These are phyloP conservation scores for Lagenaria siceraria DNA, from an alignment of 306 rosid genomes.

Conservation along the genomic window DNA sequence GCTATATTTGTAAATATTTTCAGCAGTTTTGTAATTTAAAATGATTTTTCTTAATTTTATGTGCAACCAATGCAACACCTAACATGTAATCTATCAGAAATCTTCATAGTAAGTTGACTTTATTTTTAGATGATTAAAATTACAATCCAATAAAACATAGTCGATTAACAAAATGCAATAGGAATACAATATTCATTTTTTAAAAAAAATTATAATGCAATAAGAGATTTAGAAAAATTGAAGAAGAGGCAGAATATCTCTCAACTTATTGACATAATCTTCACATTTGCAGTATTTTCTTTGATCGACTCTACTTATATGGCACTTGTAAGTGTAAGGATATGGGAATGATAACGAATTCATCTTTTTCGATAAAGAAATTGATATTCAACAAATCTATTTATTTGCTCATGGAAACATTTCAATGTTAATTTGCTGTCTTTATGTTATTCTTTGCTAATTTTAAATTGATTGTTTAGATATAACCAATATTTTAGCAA, in stretches of 20 bases:
- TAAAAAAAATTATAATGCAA: neutral
- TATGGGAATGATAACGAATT: too few relatives aligned
- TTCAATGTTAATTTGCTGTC: neutral
- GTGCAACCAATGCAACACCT: neutral
- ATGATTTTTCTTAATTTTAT: too few relatives aligned
- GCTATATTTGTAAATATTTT: too few relatives aligned
- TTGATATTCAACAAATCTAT: neutral
- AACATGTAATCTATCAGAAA: neutral
- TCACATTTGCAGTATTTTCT: too few relatives aligned
- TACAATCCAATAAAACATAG: neutral
- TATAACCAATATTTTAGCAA: neutral
- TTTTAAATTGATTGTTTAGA: neutral
- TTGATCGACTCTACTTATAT: too few relatives aligned
- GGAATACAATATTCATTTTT: neutral
- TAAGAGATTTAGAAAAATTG: neutral
- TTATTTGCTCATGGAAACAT: neutral
- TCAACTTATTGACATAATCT: neutral
- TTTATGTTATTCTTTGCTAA: neutral
- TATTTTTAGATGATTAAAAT: neutral
- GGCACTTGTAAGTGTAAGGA: too few relatives aligned
- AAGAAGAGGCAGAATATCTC: neutral
- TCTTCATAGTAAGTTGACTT: neutral
- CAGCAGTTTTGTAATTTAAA: too few relatives aligned
- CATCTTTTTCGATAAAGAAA: neutral
- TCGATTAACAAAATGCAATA: neutral